Base-by-base conservation (phyloP, 768 basidiomycete genomes). In the Mycena filopes region DNA sequence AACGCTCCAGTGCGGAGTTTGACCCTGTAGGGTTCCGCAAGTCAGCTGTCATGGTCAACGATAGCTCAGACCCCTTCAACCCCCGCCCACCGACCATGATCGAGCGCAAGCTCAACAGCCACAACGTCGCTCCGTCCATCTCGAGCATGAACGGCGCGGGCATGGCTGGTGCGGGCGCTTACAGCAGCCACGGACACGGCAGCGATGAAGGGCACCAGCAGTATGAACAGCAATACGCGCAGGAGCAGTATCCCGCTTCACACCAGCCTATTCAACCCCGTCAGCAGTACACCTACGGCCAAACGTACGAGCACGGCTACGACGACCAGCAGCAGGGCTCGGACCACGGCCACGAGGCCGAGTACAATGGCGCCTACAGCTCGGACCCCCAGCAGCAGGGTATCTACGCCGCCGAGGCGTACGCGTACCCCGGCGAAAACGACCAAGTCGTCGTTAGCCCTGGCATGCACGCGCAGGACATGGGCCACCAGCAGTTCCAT, bases 121-220 rank as follows among this genome's bases (percentile, higher is more conserved):
- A 76, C 66, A 67, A 42, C 31, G 57, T 70, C 45, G 70, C 76
- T 16, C 74, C 77, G 20, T 79, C 79, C 49, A 68, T 77, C 46
- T 41, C 66, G 40, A 73, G 76, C 67, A 54, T 54, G 51, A 33
- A 31, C n/a, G 72, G 73, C 25, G 66, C 75, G 23, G 78, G 79
- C 46, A 74, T 83, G 73, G 80, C 82, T 6, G 82, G 82, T 20
- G 77, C 79, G 10, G 81, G 81, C 43, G 75, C 78, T 70, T 81
- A 68, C 80, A 77, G 70, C 81, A 75, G 56, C 77, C 77, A 70
- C 82, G 81, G 66, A 80, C 79, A 40, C 85, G 86, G 23, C 33
- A 33, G 53, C 21, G 45, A 58, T 29, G 61, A 63, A 85, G 86
- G 26, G 84, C 84, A 68, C 83, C 70, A 31, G 84, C 70, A 84